Percentiles rank a stretch among this genome's conserved stretches.
These are phyloP conservation scores for Lachancea nothofagi DNA, from an alignment of 805 yeast species.

Conservation along the genomic window DNA sequence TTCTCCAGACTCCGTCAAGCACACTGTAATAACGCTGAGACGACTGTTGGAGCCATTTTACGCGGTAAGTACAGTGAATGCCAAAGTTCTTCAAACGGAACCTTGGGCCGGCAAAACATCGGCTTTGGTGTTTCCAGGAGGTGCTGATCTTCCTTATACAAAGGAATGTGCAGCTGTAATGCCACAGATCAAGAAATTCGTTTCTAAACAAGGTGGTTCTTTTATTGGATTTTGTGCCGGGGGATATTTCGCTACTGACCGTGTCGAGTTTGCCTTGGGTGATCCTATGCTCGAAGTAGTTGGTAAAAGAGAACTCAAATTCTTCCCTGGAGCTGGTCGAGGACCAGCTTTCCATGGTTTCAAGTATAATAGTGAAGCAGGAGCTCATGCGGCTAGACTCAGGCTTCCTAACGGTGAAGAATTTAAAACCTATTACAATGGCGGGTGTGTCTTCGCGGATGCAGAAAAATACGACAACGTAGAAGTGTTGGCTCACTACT, in stretches of 20 bases:
- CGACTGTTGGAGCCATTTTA: conserved; percentile 76
- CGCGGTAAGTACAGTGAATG: conserved; percentile 71
- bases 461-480: conserved; percentile 57
- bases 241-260: conserved; percentile 71
- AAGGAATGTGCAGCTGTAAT: conserved; percentile 65
- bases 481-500: conserved; percentile 68
- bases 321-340: conserved; percentile 76
- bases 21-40: conserved; percentile 72
- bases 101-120: conserved; percentile 87
- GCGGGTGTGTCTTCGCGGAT: conserved; percentile 83
- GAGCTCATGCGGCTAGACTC: conserved; percentile 59
- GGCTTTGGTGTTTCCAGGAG: conserved; percentile 86
- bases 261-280: conserved; percentile 83
- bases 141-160: conserved; percentile 90
- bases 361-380: conserved; percentile 66
- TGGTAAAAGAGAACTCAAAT: conserved; percentile 75
- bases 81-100: conserved; percentile 58
- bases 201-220: conserved; percentile 72
- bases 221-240: conserved; percentile 94
- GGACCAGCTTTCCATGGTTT: conserved; percentile 85
- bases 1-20: conserved; percentile 79
- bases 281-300: conserved; percentile 65
- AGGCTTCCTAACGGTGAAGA: conserved; percentile 33
- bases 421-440: conserved; percentile 59
- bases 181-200: conserved; percentile 53